Conservation (phyloP, 75 land plant species). For the Pinus taeda region DNA sequence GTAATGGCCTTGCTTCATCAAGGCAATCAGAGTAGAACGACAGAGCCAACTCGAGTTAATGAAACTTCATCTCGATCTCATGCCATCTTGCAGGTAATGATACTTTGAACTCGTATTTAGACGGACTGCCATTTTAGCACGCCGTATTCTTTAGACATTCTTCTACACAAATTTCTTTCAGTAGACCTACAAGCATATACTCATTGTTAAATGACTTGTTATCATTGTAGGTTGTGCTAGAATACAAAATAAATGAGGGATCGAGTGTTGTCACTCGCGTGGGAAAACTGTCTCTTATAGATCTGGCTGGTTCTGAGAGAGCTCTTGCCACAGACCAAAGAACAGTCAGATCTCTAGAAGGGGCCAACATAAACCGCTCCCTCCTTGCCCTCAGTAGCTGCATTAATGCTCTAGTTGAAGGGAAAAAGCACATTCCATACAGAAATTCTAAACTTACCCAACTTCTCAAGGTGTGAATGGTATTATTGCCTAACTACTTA, state of each 20-base stretch:
- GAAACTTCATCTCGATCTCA: constrained; percentile 35
- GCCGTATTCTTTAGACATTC: neutral
- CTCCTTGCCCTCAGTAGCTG: constrained; percentile 27
- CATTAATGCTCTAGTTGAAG: constrained; percentile 34
- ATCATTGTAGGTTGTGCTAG: constrained; percentile 17
- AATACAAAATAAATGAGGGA: constrained; percentile 13
- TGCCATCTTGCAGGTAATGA: constrained; percentile 28
- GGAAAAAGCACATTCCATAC: constrained; percentile 23
- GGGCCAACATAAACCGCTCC: constrained; percentile 31
- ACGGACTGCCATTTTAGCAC: neutral
- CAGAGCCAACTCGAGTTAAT: constrained; percentile 26
- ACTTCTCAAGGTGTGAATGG: constrained; percentile 24
- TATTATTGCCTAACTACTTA: neutral
- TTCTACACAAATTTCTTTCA: neutral
- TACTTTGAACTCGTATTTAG: neutral
- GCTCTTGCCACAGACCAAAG: constrained; percentile 29
- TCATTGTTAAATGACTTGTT: neutral
- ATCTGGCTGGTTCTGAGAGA: constrained; percentile 40
- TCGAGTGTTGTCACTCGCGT: constrained; percentile 9
- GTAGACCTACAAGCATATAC: neutral
- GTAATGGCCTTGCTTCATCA: constrained; percentile 29
- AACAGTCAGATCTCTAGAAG: constrained; percentile 23
- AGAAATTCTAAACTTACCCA: constrained; percentile 34
- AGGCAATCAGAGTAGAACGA: constrained; percentile 22
- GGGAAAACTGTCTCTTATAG: constrained; percentile 29